Evolutionary conservation across 345 rosid species (phyloP).

Genomic region (Eucalyptus cloeziana): DNA sequence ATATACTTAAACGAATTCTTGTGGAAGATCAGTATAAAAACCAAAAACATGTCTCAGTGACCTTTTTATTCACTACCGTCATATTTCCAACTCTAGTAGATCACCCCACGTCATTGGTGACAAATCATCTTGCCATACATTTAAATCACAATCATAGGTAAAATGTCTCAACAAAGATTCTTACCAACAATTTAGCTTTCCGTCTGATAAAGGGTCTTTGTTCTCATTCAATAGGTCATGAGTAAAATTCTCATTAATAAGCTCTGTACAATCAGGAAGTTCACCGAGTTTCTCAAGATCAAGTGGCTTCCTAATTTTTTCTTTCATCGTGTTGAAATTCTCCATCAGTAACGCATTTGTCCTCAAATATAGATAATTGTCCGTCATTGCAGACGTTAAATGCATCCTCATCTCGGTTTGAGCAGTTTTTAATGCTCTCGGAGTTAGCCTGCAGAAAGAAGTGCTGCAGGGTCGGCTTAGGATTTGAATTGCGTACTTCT

Average conservation of each 20-base stretch:
- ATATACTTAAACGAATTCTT: too few species aligned
- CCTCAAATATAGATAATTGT: too few species aligned
- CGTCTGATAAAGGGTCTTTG: not conserved
- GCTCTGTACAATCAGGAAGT: too few species aligned
- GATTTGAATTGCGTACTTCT: not conserved
- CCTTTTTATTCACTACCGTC: too few species aligned
- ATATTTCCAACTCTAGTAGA: not conserved
- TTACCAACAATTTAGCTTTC: not conserved
- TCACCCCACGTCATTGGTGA: not conserved
- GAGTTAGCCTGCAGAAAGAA: not conserved
- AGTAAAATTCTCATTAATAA: not conserved
- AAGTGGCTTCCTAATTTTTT: too few species aligned
- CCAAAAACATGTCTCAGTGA: too few species aligned
- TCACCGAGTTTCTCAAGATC: too few species aligned
- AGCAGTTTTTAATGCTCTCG: not conserved
- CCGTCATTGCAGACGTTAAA: too few species aligned
- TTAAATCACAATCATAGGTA: too few species aligned
- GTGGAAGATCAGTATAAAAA: too few species aligned
- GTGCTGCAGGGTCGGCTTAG: conserved; percentile 1
- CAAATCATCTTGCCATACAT: not conserved
- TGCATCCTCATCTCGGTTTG: not conserved
- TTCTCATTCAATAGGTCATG: not conserved
- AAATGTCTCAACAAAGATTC: not conserved
- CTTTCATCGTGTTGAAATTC: too few species aligned
- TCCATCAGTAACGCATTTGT: too few species aligned